Evolutionary conservation across 257 asterid genomes (phyloP), one percentile per base, ranked within the genome.

Genomic region (Cordia subcordata): DNA sequence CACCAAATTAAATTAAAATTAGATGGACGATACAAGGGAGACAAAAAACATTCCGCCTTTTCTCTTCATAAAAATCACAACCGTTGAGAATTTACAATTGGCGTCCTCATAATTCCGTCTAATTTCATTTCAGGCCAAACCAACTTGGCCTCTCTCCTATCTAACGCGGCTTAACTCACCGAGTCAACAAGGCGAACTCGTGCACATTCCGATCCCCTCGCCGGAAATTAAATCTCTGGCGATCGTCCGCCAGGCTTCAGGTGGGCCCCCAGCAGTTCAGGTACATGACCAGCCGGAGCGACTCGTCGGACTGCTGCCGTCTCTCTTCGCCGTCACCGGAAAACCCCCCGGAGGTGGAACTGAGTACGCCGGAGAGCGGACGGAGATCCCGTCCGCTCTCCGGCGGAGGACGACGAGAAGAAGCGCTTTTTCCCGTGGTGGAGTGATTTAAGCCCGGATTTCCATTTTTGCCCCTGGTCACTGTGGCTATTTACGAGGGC

Each of bases 241-340:
- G 12, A 14, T 13, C 44, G 46, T 33, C 19, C 50, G 64, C 72
- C 78, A 45, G 64, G 55, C 72, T 71, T 73, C 58, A 79, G 51
- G 67, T 59, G 13, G 54, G 80, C 12, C 75, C 85, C 86, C 86
- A 80, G 67, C 96, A 82, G 60, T 68, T 87, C 39, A 82, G 23
- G 69, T 82, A 85, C 96, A 87, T 82, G 16, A 87, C 94, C 56
- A 78, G 78, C 15, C 78, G 77, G 67, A 87, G 79, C 5, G 94
- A 77, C 22, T 87, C 96, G 11, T 86, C 96, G 23, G 85, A n/a
- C 38, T 72, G 88, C 52, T 53, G 58, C 73, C 71, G 63, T 75
- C 57, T 70, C 8, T 75, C 83, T 8, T 68, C 81, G 9, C 75
- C 74, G 11, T 13, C 33, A 4, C 52, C 75, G 17, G 57, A n/a